phyloP scores from a whole-genome alignment of 140 eudicot genomes.

The Flaveria floridana region DNA sequence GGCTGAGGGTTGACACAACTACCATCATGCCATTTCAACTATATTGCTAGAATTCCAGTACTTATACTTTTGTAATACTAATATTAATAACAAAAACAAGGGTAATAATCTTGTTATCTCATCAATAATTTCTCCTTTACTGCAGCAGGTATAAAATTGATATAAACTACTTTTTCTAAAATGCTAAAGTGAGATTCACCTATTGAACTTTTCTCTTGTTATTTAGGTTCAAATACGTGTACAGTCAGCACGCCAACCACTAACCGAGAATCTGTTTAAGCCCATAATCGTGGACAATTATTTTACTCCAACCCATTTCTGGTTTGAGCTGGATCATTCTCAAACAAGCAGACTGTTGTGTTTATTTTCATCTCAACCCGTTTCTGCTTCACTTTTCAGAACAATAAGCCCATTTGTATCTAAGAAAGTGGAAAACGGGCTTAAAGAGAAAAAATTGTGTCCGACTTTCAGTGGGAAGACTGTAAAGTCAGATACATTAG shows the following conservation, averaged over 20 bases:
- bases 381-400: conserved; percentile 37
- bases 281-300: conserved; percentile 72
- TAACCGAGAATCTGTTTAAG: conserved; percentile 56
- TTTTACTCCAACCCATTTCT: conserved; percentile 45
- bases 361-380: conserved; percentile 47
- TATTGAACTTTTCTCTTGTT: conserved; percentile 12
- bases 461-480: conserved; percentile 6
- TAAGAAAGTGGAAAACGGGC: conserved; percentile 32
- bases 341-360: conserved; percentile 57
- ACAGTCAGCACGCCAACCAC: conserved; percentile 49
- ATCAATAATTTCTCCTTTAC: background rate
- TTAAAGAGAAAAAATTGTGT: background rate
- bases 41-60: background rate
- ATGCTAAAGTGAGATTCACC: background rate
- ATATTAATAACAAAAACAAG: background rate
- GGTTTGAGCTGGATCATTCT: conserved; percentile 90
- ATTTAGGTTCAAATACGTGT: conserved; percentile 69
- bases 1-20: background rate
- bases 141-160: conserved; percentile 1
- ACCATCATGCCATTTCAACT: conserved; percentile 2
- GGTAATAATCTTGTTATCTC: background rate
- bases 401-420: conserved; percentile 19
- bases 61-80: background rate
- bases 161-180: background rate
- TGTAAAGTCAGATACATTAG: background rate